Base-by-base conservation (phyloP, 2,329 filamentous ascomycete species). In the Phyllosticta ampelicida region DNA sequence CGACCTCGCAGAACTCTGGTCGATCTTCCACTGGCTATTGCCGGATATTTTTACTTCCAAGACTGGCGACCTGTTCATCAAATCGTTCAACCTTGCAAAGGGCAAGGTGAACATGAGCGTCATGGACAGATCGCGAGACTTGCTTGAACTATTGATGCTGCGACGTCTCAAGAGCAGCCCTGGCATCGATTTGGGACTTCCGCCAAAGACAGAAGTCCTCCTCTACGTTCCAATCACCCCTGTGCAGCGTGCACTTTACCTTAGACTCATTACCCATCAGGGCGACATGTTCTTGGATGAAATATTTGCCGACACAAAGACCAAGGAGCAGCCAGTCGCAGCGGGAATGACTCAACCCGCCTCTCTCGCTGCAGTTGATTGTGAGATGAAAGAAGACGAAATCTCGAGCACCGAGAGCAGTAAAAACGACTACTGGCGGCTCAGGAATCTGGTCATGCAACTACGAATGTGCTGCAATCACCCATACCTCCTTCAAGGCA, bases 371-470 rank as follows among this genome's bases (percentile, higher is more conserved):
- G 57, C 54, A 4, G 30, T 55, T 5, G 16, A 49, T 9, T 18
- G 20, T 9, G 16, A n/a, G 16, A 2, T 16, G 23, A 8, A 26
- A 44, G 36, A 10, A 11, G 13, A 18, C 13, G 20, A 16, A 8
- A 28, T 9, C 26, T 2, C n/a, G 2, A 6, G n/a, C 11, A 36
- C 16, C 11, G n/a, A 26, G 55, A 69, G 70, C 63, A 68, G 73
- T 9, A 81, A 78, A 78, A 73, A 74, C 10, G 60, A 95, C 95
- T 75, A 92, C 86, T 76, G 91, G 91, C 77, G 75, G 62, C 65
- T 80, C 23, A 78, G 79, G 75, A 81, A 82, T 58, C 70, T 81
- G 1, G 66, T 83, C 5, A 79, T 82, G 74, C 79, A 83, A 60
- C 65, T 82, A 1, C 74, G 79, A 6, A 81, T 81, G 66, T 77